Evolutionary conservation across 2,329 filamentous ascomycete species (phyloP).

Genomic region (Ceratocystis papillata): DNA sequence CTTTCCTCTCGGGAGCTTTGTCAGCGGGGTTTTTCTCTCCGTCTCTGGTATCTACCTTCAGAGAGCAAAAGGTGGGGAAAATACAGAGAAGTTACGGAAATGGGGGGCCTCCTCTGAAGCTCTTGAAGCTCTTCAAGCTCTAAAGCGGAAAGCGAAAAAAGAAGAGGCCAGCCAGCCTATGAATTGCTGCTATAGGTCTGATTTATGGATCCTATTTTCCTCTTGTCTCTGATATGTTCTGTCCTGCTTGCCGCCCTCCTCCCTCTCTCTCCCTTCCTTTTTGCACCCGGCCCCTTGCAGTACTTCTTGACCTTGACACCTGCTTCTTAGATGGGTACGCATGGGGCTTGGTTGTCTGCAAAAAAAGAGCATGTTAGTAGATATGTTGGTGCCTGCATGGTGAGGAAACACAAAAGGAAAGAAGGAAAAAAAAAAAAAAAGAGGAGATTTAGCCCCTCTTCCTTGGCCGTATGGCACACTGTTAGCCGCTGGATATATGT

Average conservation of each 20-base stretch:
- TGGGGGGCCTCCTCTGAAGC: neutral
- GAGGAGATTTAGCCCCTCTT: too few species aligned
- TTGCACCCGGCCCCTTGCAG: slow-evolving; percentile 1
- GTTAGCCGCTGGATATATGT: too few species aligned
- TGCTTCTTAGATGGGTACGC: neutral
- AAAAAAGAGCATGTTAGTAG: neutral
- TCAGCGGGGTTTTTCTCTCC: too few species aligned
- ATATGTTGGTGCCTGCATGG: neutral
- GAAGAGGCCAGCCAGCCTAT: too few species aligned
- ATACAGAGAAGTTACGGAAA: neutral
- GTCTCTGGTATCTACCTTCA: too few species aligned
- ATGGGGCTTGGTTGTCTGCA: too few species aligned
- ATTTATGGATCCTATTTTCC: neutral
- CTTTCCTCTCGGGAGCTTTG: too few species aligned
- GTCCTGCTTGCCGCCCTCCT: neutral
- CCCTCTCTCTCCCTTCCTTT: neutral
- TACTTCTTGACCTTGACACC: neutral
- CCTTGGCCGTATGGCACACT: neutral
- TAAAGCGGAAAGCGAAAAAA: too few species aligned
- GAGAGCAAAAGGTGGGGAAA: too few species aligned
- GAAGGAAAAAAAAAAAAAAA: neutral
- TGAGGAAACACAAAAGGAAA: neutral
- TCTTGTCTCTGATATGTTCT: neutral
- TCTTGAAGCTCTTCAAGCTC: neutral
- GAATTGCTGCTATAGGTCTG: neutral